Evolutionary conservation across 371 early-diverging fungal genomes (phyloP).

Genomic region (Circinella umbellata): DNA sequence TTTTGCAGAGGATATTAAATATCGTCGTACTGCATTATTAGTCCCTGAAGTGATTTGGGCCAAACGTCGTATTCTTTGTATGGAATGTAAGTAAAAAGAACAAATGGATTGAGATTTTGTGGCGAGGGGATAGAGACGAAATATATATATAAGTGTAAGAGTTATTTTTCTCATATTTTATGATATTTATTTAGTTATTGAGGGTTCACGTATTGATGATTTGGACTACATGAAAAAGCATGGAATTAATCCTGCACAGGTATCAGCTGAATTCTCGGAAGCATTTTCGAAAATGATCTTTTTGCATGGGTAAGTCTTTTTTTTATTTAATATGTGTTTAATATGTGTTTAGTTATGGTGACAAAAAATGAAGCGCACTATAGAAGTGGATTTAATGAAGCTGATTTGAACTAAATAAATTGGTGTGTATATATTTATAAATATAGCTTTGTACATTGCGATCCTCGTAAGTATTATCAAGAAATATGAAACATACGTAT

Average conservation of each 20-base stretch:
- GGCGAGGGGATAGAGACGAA: too few species aligned
- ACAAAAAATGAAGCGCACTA: too few species aligned
- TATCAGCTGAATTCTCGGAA: conserved; percentile 75
- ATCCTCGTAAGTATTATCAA: conserved; percentile 60
- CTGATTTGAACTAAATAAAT: not conserved
- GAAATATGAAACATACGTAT: not conserved
- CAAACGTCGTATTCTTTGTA: conserved; percentile 66
- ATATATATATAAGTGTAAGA: too few species aligned
- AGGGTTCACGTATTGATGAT: conserved; percentile 82
- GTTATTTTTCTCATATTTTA: too few species aligned
- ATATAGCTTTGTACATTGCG: conserved; percentile 75
- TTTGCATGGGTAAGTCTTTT: conserved; percentile 66
- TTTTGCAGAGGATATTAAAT: conserved; percentile 52
- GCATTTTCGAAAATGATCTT: conserved; percentile 94
- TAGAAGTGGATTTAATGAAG: too few species aligned
- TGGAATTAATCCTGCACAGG: conserved; percentile 71
- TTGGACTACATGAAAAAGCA: conserved; percentile 69
- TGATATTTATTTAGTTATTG: conserved; percentile 47
- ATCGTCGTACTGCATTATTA: conserved; percentile 43
- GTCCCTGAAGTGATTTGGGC: conserved; percentile 77
- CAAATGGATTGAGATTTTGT: not conserved
- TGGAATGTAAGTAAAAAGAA: conserved; percentile 70
- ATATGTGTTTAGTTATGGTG: not conserved
- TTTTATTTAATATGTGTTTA: too few species aligned
- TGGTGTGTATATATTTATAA: not conserved